These are phyloP conservation scores for Helianthus tuberosus DNA, from an alignment of 129 eudicot species.

Conservation along the genomic window DNA sequence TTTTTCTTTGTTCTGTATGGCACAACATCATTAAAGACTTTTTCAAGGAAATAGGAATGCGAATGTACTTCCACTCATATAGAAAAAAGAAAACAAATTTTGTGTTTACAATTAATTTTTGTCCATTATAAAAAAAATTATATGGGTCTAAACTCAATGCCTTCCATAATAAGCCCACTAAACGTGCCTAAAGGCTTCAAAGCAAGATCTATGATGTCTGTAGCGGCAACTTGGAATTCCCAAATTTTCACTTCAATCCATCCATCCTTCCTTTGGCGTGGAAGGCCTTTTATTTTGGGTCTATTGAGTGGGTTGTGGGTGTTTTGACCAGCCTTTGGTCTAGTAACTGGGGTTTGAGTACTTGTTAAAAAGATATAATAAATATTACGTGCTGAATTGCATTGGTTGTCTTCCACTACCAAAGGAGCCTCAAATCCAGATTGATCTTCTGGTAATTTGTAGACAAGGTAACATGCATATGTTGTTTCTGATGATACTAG, in stretches of 20 bases:
- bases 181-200: background rate
- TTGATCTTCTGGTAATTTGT: constrained; percentile 2
- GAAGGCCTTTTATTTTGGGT: constrained; percentile 15
- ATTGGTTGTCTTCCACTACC: background rate
- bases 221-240: background rate
- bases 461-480: constrained; percentile 22
- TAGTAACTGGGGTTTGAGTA: constrained; percentile 9
- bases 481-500: background rate
- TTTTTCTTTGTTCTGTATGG: no score
- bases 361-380: background rate
- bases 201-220: background rate
- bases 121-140: background rate
- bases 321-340: background rate
- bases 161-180: background rate
- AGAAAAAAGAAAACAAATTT: no score
- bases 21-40: no score
- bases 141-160: constrained; percentile 5
- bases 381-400: no score
- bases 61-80: no score
- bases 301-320: constrained; percentile 30
- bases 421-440: background rate
- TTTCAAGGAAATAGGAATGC: no score
- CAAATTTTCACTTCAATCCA: background rate
- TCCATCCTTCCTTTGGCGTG: background rate
- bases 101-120: no score